Percentiles rank a stretch among this genome's conserved stretches.
These are phyloP conservation scores for Scutellaria baicalensis DNA, from an alignment of 257 asterid species.

Conservation along the genomic window DNA sequence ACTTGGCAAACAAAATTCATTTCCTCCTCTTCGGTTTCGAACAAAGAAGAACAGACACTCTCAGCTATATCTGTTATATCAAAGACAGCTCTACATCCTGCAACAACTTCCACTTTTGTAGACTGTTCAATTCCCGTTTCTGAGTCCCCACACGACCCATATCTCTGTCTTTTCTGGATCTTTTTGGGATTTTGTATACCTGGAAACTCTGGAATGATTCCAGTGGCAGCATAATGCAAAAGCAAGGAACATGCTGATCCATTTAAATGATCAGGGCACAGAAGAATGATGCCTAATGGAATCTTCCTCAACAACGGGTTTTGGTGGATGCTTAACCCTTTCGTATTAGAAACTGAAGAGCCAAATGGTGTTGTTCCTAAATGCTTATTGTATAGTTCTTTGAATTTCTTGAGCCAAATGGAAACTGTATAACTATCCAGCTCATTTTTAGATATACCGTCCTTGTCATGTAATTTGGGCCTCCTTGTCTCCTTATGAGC, in stretches of 20 bases:
- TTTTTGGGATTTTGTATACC: constrained; percentile 23
- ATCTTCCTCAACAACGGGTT: constrained; percentile 45
- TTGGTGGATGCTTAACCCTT: constrained; percentile 23
- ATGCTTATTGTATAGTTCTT: constrained; percentile 23
- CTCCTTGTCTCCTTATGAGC: constrained; percentile 20
- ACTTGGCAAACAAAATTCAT: constrained; percentile 32
- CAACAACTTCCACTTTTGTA: constrained; percentile 44
- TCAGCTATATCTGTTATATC: constrained; percentile 45
- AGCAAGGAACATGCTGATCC: constrained; percentile 44
- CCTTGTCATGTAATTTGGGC: constrained; percentile 22
- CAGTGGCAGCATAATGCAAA: constrained; percentile 69
- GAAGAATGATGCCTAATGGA: constrained; percentile 55
- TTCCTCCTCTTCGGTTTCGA: constrained; percentile 54
- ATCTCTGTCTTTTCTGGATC: constrained; percentile 29
- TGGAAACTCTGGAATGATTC: constrained; percentile 24
- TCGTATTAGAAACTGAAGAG: constrained; percentile 15
- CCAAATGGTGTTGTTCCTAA: constrained; percentile 10
- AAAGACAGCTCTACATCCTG: constrained; percentile 56
- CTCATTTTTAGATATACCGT: constrained; percentile 9
- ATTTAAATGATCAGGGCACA: constrained; percentile 29
- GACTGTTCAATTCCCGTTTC: constrained; percentile 29
- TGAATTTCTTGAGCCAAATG: constrained; percentile 55
- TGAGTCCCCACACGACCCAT: constrained; percentile 12
- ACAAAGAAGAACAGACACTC: constrained; percentile 36
- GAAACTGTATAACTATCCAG: constrained; percentile 24